A percentile compares a stretch with the other conserved stretches of the same genome.
Evolutionary conservation across 2,329 filamentous ascomycete species (phyloP).

Genomic region (Penicillium sp.): DNA sequence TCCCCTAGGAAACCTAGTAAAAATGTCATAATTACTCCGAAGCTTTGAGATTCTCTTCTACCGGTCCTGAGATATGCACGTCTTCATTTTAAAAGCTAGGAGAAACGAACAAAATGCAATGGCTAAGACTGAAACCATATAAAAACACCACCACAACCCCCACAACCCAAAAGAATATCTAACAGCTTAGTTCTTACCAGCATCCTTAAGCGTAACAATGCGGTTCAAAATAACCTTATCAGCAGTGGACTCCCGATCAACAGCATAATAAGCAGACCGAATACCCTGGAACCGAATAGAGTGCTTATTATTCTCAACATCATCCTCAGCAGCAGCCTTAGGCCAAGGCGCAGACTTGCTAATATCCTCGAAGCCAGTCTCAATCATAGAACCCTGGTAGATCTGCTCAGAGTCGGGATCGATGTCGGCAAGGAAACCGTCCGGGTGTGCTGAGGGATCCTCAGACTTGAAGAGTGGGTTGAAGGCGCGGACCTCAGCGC

Average conservation of each 20-base stretch:
- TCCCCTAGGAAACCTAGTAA: too few relatives aligned
- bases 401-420: conserved; percentile 81
- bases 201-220: conserved; percentile 86
- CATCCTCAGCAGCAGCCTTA: conserved; percentile 58
- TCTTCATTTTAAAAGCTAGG: neutral
- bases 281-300: conserved; percentile 88
- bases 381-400: conserved; percentile 75
- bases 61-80: neutral
- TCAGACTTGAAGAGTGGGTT: conserved; percentile 83
- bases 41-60: too few relatives aligned
- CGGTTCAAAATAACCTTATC: conserved; percentile 86
- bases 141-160: neutral
- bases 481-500: conserved; percentile 74
- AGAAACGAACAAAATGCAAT: neutral
- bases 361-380: conserved; percentile 80
- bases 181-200: conserved; percentile 25
- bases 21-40: too few relatives aligned
- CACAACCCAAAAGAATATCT: neutral
- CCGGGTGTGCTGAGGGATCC: conserved; percentile 73
- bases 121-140: neutral
- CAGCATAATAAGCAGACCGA: conserved; percentile 63
- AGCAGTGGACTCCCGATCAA: conserved; percentile 75
- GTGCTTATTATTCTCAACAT: conserved; percentile 56
- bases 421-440: conserved; percentile 79
- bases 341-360: conserved; percentile 75